Evolutionary conservation across 352 stramenopile species (phyloP).

Genomic region (Globisporangium perplexum): DNA sequence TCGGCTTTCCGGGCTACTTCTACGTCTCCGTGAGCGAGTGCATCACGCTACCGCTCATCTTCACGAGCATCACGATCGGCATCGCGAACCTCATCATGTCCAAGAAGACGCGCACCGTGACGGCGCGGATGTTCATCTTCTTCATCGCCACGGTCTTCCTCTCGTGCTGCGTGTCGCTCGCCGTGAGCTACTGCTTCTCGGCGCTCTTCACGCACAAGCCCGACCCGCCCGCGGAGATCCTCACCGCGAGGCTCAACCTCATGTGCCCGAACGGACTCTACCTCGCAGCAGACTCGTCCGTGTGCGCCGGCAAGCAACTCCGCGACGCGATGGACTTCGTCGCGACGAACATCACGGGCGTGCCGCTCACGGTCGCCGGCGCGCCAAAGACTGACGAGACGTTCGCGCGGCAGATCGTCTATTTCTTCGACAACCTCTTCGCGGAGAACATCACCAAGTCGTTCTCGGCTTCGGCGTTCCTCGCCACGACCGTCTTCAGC

Average conservation of each 20-base stretch:
- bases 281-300: constrained; percentile 19
- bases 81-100: constrained; percentile 52
- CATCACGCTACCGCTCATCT: constrained; percentile 59
- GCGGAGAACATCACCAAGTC: constrained; percentile 52
- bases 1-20: constrained; percentile 30
- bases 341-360: constrained; percentile 41
- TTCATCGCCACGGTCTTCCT: constrained; percentile 38
- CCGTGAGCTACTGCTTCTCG: constrained; percentile 29
- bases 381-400: constrained; percentile 27
- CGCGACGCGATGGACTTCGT: constrained; percentile 29
- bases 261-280: constrained; percentile 51
- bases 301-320: constrained; percentile 19
- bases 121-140: constrained; percentile 40
- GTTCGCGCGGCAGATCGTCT: constrained; percentile 38
- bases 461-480: constrained; percentile 37
- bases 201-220: constrained; percentile 16
- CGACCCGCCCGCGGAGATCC: constrained; percentile 7
- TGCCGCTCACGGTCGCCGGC: constrained; percentile 26
- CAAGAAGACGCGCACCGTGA: constrained; percentile 36
- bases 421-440: constrained; percentile 48
- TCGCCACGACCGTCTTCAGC: constrained; percentile 49
- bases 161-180: constrained; percentile 30
- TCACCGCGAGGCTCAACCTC: constrained; percentile 30
- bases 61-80: constrained; percentile 61
- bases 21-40: constrained; percentile 37